phyloP scores from a whole-genome alignment of 2,329 filamentous ascomycete genomes.

The Claviceps sp. region DNA sequence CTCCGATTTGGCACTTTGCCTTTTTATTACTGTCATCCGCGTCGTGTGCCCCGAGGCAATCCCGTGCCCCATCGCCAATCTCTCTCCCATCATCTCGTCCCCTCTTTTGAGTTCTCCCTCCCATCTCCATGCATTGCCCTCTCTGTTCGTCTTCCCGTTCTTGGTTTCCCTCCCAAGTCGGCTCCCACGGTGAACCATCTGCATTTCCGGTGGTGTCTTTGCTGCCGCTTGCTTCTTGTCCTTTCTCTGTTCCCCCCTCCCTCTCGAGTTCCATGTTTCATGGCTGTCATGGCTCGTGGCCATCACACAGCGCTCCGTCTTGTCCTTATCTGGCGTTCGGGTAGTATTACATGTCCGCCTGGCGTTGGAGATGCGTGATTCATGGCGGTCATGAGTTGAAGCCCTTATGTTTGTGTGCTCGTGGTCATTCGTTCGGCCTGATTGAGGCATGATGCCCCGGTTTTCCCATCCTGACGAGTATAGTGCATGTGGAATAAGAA shows the following conservation, averaged over 20 bases:
- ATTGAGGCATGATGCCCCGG: slow-evolving; percentile 9
- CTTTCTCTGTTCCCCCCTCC: neutral
- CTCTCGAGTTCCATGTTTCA: slow-evolving; percentile 3
- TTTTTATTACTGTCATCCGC: neutral
- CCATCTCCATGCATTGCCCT: neutral
- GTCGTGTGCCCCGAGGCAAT: neutral
- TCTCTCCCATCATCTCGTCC: neutral
- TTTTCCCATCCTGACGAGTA: slow-evolving; percentile 8
- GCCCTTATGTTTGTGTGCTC: slow-evolving; percentile 3
- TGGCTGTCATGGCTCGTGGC: slow-evolving; percentile 5
- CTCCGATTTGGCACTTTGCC: neutral
- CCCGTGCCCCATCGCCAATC: neutral
- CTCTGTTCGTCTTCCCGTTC: neutral
- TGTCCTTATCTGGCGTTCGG: too few species aligned
- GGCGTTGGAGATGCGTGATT: slow-evolving; percentile 4
- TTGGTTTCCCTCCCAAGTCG: neutral
- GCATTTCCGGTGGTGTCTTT: neutral
- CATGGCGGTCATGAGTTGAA: slow-evolving; percentile 5
- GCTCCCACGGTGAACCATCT: neutral
- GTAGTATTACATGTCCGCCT: neutral
- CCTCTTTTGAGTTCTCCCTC: neutral
- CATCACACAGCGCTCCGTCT: neutral
- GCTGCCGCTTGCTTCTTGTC: neutral
- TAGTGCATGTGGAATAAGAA: slow-evolving; percentile 8
- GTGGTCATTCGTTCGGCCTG: slow-evolving; percentile 6